Evolutionary conservation across 768 basidiomycete species (phyloP).

Genomic region (Suillus ampliporus): DNA sequence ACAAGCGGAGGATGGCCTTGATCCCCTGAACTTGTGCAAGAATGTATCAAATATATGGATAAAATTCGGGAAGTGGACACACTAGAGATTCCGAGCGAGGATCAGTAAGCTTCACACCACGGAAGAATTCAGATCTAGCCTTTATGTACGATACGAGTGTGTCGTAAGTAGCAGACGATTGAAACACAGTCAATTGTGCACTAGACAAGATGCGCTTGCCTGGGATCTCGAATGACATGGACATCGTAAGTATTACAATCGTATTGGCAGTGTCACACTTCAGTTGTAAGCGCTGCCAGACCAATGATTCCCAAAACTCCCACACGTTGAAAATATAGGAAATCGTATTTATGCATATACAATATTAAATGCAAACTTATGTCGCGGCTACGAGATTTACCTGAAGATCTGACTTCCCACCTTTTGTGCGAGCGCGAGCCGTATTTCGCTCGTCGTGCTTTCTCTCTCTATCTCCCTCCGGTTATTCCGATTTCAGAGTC

Average conservation of each 20-base stretch:
- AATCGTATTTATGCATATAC: no score
- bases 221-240: slow-evolving; percentile 53
- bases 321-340: no score
- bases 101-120: slow-evolving; percentile 76
- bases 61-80: slow-evolving; percentile 33
- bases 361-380: no score
- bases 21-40: slow-evolving; percentile 56
- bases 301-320: no score
- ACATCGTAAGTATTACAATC: slow-evolving; percentile 7
- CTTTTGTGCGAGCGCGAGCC: no score
- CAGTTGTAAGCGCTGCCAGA: no score
- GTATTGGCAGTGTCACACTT: no score
- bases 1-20: slow-evolving; percentile 59
- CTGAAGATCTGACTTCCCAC: no score
- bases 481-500: no score
- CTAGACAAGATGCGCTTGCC: slow-evolving; percentile 76
- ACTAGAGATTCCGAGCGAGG: slow-evolving; percentile 63
- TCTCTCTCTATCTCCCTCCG: no score
- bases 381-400: no score
- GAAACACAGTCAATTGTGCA: slow-evolving; percentile 80
- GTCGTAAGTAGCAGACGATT: slow-evolving; percentile 70
- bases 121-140: slow-evolving; percentile 71
- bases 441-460: no score
- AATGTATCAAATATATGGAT: slow-evolving; percentile 8
- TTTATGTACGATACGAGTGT: slow-evolving; percentile 74